These are phyloP conservation scores for Coniella lustricola DNA, from an alignment of 2,329 filamentous ascomycete species.

Conservation along the genomic window DNA sequence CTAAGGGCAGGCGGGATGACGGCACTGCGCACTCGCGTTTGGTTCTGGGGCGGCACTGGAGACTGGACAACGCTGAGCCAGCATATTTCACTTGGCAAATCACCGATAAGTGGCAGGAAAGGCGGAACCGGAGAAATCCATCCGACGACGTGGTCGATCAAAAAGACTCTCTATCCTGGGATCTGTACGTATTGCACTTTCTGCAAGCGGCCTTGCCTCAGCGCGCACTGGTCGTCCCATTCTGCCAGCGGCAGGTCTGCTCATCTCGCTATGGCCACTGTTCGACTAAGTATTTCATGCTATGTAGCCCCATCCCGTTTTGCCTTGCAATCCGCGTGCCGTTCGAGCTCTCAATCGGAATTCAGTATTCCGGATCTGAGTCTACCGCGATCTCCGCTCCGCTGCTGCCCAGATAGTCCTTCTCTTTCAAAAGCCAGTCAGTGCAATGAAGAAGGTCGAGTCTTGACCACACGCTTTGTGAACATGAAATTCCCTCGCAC, in stretches of 20 bases:
- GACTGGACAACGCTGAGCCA: background rate
- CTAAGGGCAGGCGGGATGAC: constrained; percentile 8
- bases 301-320: background rate
- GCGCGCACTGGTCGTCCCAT: background rate
- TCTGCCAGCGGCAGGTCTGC: background rate
- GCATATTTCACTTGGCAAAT: constrained; percentile 2
- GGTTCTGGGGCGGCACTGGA: background rate
- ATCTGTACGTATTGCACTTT: background rate
- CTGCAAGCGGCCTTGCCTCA: background rate
- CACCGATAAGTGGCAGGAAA: constrained; percentile 1
- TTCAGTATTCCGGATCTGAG: background rate
- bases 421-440: too few relatives aligned
- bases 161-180: background rate
- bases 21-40: background rate
- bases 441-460: too few relatives aligned
- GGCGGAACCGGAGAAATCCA: background rate
- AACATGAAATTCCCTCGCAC: too few relatives aligned
- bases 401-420: too few relatives aligned
- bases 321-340: background rate
- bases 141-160: background rate
- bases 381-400: background rate
- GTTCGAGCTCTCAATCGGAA: background rate
- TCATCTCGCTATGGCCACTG: background rate
- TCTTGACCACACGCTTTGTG: too few relatives aligned
- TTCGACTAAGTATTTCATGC: background rate